Conservation (phyloP, 106 monocot species). For the Alisma plantagoaquatica region DNA sequence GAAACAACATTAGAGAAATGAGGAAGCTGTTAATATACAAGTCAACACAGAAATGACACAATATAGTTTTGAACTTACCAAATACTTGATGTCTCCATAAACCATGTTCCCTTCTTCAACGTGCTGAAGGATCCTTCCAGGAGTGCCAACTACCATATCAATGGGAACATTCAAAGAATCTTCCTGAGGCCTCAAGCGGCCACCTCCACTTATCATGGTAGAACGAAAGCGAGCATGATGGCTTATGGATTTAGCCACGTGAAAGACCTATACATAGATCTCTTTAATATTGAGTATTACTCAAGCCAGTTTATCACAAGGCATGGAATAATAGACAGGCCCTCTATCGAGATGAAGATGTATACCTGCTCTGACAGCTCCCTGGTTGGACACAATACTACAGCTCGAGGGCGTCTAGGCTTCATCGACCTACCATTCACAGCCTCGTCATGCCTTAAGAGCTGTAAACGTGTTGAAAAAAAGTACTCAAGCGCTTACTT, state of each 20-base stretch:
- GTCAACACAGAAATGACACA: no score
- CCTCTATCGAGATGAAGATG: no score
- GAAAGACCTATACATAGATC: slow-evolving; percentile 53
- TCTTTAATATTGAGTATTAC: no score
- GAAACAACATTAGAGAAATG: no score
- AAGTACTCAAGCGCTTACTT: no score
- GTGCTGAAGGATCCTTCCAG: slow-evolving; percentile 90
- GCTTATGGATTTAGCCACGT: slow-evolving; percentile 78
- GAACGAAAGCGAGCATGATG: slow-evolving; percentile 93
- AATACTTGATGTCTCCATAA: slow-evolving; percentile 90
- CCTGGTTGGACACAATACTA: slow-evolving; percentile 95
- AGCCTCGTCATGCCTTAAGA: slow-evolving; percentile 65
- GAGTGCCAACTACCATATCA: slow-evolving; percentile 96
- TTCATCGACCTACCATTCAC: slow-evolving; percentile 68
- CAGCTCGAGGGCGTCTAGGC: slow-evolving; percentile 85
- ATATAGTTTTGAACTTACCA: slow-evolving; percentile 59
- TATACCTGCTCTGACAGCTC: slow-evolving; percentile 94
- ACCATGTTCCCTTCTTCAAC: slow-evolving; percentile 93
- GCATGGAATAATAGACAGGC: no score
- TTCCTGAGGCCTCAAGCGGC: slow-evolving; percentile 80
- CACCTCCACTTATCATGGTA: slow-evolving; percentile 91
- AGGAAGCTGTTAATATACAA: no score
- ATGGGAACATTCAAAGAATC: slow-evolving; percentile 72
- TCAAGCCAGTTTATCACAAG: no score
- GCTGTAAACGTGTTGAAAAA: no score